A percentile compares a stretch with the other conserved stretches of the same genome.
Evolutionary conservation across 1,284 basidiomycete species (phyloP).

Genomic region (Austropuccinia psidii): DNA sequence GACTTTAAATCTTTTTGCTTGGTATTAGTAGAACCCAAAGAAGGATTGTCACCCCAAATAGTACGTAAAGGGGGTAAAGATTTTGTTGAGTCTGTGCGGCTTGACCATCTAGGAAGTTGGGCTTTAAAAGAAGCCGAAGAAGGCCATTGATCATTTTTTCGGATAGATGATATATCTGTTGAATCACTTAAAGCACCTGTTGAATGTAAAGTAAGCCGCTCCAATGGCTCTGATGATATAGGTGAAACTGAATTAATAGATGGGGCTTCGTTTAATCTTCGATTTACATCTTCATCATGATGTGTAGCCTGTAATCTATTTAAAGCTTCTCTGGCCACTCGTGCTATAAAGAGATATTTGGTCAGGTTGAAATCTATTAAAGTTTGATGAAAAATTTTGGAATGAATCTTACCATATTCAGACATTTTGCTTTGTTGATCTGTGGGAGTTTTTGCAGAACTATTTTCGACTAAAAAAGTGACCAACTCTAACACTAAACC

Average conservation of each 20-base stretch:
- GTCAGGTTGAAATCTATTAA: background rate
- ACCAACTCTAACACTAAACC: background rate
- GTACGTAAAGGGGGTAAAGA: background rate
- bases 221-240: background rate
- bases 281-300: background rate
- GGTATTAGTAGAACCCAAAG: background rate
- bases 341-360: background rate
- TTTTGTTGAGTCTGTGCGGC: background rate
- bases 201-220: background rate
- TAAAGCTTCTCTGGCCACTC: background rate
- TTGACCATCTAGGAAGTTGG: background rate
- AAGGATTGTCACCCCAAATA: too few species aligned
- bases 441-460: background rate
- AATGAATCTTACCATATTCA: background rate
- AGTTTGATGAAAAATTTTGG: background rate
- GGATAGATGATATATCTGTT: too few species aligned
- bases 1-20: background rate
- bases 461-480: conserved; percentile 8
- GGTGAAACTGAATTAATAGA: conserved; percentile 5
- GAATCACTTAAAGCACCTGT: background rate
- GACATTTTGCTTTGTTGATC: background rate
- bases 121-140: too few species aligned
- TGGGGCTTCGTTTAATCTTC: background rate
- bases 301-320: background rate
- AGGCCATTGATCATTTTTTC: too few species aligned